Evolutionary conservation across 306 rosid species (phyloP), one percentile per base, ranked within the genome.

Genomic region (Cicer cuneatum): DNA sequence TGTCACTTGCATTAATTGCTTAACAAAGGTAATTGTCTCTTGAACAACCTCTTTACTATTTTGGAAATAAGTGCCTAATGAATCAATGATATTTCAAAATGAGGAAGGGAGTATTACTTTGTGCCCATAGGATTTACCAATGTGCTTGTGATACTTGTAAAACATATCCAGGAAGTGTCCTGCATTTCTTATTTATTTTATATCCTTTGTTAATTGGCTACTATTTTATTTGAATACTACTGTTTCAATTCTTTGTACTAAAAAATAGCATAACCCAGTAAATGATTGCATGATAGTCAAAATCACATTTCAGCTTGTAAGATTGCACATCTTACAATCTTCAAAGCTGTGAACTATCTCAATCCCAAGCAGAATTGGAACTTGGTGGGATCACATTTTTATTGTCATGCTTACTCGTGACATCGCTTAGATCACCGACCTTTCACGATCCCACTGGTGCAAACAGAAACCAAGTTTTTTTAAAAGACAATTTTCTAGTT

Each of bases 1-100:
- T 42, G 99, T 95, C 79, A 90, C 91, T 43, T 86, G 99, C 86
- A 87, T 89, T 74, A 94, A 92, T 82, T 88, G 90, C 84, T 86
- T 94, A 87, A 94, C 96, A 61, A 95, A 92, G 99, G 99, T 95
- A 86, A 69, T 52, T 77, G n/a, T 73, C 68, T 71, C 73, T 48
- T 9, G 24, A 47, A 60, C 69, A 68, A 12, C 66, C 40, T 66
- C n/a, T 59, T 57, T 75, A 35, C 38, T 52, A 41, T 57, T 75
- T 68, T 42, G 24, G 41, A 66, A 63, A 57, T 35, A 43, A 47
- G 61, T 52, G 33, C 15, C 42, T 40, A 49, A 41, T 58, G 42
- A 61, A 75, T 63, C 61, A 29, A 16, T 39, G 48, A 33, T 45
- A 60, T 62, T 68, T 80, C 38, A 69, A 61, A 51, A 70, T 29